Percentiles rank a stretch among this genome's conserved stretches.
Evolutionary conservation across 2,329 filamentous ascomycete genomes (phyloP).

Genomic region (Pseudogymnoascus sp.): DNA sequence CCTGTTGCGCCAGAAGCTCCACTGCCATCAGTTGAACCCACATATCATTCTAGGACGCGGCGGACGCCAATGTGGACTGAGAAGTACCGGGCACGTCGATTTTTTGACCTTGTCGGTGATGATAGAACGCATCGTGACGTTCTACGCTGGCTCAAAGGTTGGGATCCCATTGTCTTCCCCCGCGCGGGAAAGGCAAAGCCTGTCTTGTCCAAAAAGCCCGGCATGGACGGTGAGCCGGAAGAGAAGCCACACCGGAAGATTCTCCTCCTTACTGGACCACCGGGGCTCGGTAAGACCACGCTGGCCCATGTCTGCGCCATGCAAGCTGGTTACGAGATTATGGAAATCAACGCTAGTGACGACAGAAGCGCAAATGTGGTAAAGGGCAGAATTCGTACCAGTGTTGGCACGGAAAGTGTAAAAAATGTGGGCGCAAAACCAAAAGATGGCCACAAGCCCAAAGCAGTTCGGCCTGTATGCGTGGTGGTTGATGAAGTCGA

Average conservation of each 20-base stretch:
- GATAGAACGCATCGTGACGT: slow-evolving; percentile 88
- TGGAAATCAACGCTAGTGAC: slow-evolving; percentile 97
- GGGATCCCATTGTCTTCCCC: slow-evolving; percentile 90
- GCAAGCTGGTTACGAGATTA: slow-evolving; percentile 91
- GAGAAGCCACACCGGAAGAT: slow-evolving; percentile 82
- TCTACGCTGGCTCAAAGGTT: slow-evolving; percentile 85
- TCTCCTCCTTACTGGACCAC: slow-evolving; percentile 80
- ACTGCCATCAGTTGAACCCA: slow-evolving; percentile 35
- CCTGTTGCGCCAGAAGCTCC: slow-evolving; percentile 25
- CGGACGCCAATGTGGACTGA: slow-evolving; percentile 78
- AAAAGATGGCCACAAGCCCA: slow-evolving; percentile 48
- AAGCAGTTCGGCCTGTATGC: slow-evolving; percentile 77
- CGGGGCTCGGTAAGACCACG: slow-evolving; percentile 91
- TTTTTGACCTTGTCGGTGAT: slow-evolving; percentile 89
- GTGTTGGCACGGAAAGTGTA: slow-evolving; percentile 89
- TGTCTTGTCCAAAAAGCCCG: slow-evolving; percentile 34
- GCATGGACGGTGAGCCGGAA: slow-evolving; percentile 45
- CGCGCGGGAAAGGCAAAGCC: slow-evolving; percentile 50
- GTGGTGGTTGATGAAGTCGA: slow-evolving; percentile 96
- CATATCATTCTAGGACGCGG: slow-evolving; percentile 22
- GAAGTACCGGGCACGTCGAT: slow-evolving; percentile 88
- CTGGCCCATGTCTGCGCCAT: slow-evolving; percentile 90
- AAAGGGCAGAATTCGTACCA: slow-evolving; percentile 82
- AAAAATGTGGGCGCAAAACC: slow-evolving; percentile 56
- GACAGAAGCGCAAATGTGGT: slow-evolving; percentile 87